Percentiles rank a stretch among this genome's conserved stretches.
These are phyloP conservation scores for Hymenoscyphus occultus DNA, from an alignment of 2,329 filamentous ascomycete genomes.

Conservation along the genomic window DNA sequence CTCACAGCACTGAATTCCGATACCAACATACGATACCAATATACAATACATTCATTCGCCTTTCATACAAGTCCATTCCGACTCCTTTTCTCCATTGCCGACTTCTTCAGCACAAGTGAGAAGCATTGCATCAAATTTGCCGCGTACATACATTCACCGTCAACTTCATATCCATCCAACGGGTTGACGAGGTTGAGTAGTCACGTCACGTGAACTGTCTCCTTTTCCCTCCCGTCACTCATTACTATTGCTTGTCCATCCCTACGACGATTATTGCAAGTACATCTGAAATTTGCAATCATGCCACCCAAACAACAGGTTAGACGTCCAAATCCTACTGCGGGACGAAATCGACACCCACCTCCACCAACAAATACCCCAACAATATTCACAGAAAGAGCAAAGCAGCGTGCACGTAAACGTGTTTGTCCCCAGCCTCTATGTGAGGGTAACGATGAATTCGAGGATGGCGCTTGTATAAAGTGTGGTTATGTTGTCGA, in stretches of 20 bases:
- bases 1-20: neutral
- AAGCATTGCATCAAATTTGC: too few species aligned
- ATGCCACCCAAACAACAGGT: neutral
- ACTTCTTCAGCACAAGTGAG: too few species aligned
- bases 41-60: neutral
- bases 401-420: conserved; percentile 19
- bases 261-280: neutral
- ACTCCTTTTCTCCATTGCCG: too few species aligned
- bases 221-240: neutral
- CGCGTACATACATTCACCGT: too few species aligned
- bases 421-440: conserved; percentile 54
- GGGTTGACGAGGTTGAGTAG: too few species aligned
- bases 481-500: conserved; percentile 82
- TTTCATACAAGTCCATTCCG: neutral
- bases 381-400: conserved; percentile 24
- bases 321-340: conserved; percentile 20
- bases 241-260: neutral
- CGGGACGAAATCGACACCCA: conserved; percentile 13
- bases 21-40: neutral
- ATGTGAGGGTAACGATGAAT: conserved; percentile 55
- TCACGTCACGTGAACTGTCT: neutral
- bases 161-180: too few species aligned
- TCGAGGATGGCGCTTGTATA: conserved; percentile 69
- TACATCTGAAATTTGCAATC: neutral
- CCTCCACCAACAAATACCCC: conserved; percentile 23